Conservation (phyloP, 192 early-diverging fungal species). For the Lobosporangium transversale region DNA sequence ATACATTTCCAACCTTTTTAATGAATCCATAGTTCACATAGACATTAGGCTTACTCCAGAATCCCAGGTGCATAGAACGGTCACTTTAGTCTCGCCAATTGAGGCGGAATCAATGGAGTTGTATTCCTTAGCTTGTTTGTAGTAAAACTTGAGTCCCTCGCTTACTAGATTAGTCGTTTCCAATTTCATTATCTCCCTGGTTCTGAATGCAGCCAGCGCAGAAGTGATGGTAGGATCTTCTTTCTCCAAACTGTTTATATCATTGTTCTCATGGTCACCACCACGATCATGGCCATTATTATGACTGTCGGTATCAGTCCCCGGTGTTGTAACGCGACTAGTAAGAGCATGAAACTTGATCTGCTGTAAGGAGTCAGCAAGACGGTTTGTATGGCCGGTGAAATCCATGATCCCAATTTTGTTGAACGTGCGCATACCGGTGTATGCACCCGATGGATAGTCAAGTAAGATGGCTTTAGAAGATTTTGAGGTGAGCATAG, state of each 20-base stretch:
- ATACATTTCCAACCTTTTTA: not conserved
- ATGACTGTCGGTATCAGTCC: not conserved
- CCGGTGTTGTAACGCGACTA: no score
- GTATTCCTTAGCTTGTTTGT: constrained; percentile 27
- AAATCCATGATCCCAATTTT: constrained; percentile 65
- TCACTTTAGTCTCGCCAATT: constrained; percentile 62
- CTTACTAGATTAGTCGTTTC: constrained; percentile 47
- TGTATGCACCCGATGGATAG: constrained; percentile 67
- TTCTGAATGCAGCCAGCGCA: constrained; percentile 21
- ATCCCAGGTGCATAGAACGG: constrained; percentile 65
- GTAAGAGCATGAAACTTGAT: constrained; percentile 48
- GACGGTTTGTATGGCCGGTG: constrained; percentile 58
- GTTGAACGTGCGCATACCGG: constrained; percentile 68
- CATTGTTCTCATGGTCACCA: not conserved
- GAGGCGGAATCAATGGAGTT: not conserved
- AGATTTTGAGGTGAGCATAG: constrained; percentile 12
- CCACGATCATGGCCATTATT: not conserved
- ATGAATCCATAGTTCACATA: no score
- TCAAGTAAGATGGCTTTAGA: constrained; percentile 30
- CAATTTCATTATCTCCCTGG: constrained; percentile 4
- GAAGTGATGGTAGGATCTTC: constrained; percentile 26
- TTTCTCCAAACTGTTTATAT: not conserved
- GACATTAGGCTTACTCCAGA: constrained; percentile 44
- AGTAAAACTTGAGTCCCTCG: constrained; percentile 59
- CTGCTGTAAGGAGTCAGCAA: constrained; percentile 58